Conservation (phyloP, 257 asterid genomes). For the Echites panduratus region DNA sequence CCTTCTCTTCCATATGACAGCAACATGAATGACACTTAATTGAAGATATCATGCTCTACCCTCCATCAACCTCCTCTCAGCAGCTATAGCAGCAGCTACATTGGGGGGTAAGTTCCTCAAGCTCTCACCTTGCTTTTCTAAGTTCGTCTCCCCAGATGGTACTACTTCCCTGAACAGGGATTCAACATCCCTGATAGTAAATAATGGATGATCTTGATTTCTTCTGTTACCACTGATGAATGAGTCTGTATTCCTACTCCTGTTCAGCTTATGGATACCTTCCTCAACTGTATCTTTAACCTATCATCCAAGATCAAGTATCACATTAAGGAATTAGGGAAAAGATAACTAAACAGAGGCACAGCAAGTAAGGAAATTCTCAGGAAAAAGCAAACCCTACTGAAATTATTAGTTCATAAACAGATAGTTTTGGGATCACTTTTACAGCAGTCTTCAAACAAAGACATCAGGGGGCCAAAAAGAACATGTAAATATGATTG, state of each 20-base stretch:
- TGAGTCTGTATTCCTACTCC: conserved; percentile 60
- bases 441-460: background rate
- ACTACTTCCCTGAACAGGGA: conserved; percentile 67
- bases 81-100: conserved; percentile 89
- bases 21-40: too few relatives aligned
- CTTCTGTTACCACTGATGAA: conserved; percentile 80
- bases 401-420: background rate
- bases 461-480: background rate
- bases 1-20: too few relatives aligned
- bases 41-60: conserved; percentile 14
- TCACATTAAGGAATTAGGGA: background rate
- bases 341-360: background rate
- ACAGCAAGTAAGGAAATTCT: background rate
- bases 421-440: background rate
- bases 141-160: conserved; percentile 27
- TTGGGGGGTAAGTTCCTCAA: conserved; percentile 78
- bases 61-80: conserved; percentile 68
- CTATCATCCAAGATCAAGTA: conserved; percentile 31
- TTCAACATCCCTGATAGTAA: conserved; percentile 76
- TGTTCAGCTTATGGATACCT: conserved; percentile 74
- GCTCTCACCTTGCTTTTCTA: conserved; percentile 34
- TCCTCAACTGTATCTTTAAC: conserved; percentile 91
- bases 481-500: background rate
- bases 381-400: too few relatives aligned
- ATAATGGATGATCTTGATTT: conserved; percentile 83